Base-by-base conservation (phyloP, 768 basidiomycete species). In the Serendipita sp. region DNA sequence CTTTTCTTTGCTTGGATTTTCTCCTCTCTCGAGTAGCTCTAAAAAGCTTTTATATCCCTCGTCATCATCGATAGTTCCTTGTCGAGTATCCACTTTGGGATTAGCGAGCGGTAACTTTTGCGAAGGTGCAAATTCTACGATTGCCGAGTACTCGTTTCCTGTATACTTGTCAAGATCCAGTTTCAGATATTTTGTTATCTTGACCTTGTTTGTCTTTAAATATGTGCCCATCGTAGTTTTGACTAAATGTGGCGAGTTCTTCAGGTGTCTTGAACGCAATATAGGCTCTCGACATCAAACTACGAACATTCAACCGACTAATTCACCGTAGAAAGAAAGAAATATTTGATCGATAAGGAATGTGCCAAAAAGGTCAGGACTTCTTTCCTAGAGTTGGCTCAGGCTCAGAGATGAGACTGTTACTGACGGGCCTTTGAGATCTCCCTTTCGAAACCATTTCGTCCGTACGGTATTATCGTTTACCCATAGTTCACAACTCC, bases 111-210 rank as follows among this genome's bases (percentile, higher is more conserved):
- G 90, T 10, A 87, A 74, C 71, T 92, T 96, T 73, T 92, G 93
- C 68, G 87, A 90, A 3, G 93, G 92, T 0, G 96, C 89, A 70
- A 89, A 97, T 74, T 99, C 95, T 4, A 99, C 92, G 3, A 96
- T 78, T 1, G 90, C 93, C 58, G 86, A 80, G 1, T 84, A 89
- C 72, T 95, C 91, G 70, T 86, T 87, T 15, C 95, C 95, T 95
- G 68, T 3, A 24, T n/a, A 24, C 51, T 64, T 35, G 63, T 37
- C 46, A 64, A 58, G n/a, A 35, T 24, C 51, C 62, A 24, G 24
- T 32, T 63, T 18, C 3, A 46, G 41, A 16, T 8, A 51, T 30
- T 16, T 3, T 30, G 11, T 3, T 11, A 34, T 13, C 41, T 84
- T 45, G 66, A 92, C 95, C 95, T 67, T 86, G 80, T 79, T 93